Evolutionary conservation across 768 basidiomycete species (phyloP).

Genomic region (Lyophyllum shimeji): DNA sequence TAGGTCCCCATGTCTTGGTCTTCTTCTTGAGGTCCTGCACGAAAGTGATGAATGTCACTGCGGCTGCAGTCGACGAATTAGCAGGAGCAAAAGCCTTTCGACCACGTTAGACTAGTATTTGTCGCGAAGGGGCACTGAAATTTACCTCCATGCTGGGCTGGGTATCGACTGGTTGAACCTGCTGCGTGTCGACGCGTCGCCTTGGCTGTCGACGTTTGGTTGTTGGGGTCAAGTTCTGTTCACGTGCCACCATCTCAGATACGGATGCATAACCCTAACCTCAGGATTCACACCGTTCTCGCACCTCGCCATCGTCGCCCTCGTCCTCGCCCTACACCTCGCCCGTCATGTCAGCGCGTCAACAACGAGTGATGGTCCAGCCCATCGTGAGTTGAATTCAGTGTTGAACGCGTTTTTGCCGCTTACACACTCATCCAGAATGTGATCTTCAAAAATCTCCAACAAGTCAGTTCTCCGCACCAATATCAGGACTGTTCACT

Average conservation of each 20-base stretch:
- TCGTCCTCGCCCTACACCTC: constrained; percentile 7
- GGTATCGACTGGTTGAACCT: constrained; percentile 7
- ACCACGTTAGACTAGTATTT: constrained; percentile 9
- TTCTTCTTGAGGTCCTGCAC: constrained; percentile 99
- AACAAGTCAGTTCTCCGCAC: constrained; percentile 54
- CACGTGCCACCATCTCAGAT: constrained; percentile 22
- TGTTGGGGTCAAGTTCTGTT: constrained; percentile 8
- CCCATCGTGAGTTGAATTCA: constrained; percentile 79
- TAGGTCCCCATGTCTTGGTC: constrained; percentile 93
- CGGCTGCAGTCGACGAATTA: constrained; percentile 94
- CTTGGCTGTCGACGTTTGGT: constrained; percentile 13
- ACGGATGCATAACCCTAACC: constrained; percentile 28
- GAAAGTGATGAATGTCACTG: constrained; percentile 98
- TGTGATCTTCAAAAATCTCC: constrained; percentile 97
- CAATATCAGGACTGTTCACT: constrained; percentile 7
- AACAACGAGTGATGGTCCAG: constrained; percentile 98
- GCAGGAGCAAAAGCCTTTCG: constrained; percentile 65
- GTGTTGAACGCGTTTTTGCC: constrained; percentile 1
- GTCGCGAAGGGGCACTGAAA: constrained; percentile 3
- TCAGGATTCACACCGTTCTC: constrained; percentile 3
- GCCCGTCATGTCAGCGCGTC: constrained; percentile 81
- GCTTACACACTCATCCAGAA: constrained; percentile 51
- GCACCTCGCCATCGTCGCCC: constrained; percentile 14
- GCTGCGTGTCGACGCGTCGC: constrained; percentile 25
- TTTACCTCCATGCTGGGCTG: constrained; percentile 27